phyloP scores from a whole-genome alignment of 2,329 filamentous ascomycete genomes.

The Cercospora janseana region DNA sequence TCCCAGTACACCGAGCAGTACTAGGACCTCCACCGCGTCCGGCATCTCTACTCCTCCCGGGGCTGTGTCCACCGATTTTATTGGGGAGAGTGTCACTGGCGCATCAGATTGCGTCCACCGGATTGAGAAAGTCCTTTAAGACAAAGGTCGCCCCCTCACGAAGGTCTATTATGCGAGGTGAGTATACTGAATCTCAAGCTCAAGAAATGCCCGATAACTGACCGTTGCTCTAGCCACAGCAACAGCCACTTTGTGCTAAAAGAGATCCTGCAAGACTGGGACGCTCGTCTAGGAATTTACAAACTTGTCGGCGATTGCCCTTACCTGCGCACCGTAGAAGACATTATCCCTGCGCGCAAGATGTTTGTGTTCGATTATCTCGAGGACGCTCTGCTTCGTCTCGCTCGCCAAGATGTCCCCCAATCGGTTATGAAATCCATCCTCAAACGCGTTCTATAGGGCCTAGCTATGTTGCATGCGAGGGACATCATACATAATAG shows the following conservation, averaged over 20 bases:
- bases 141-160: slow-evolving; percentile 3
- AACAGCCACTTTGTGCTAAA: slow-evolving; percentile 33
- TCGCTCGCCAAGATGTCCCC: slow-evolving; percentile 44
- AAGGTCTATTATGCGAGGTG: slow-evolving; percentile 13
- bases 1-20: too few relatives aligned
- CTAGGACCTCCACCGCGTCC: too few relatives aligned
- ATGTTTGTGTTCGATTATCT: slow-evolving; percentile 51
- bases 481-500: slow-evolving; percentile 38
- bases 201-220: neutral
- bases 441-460: slow-evolving; percentile 45
- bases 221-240: slow-evolving; percentile 28
- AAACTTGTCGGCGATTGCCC: slow-evolving; percentile 29
- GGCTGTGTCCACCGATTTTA: too few relatives aligned
- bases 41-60: too few relatives aligned
- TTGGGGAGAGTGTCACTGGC: neutral
- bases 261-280: slow-evolving; percentile 31
- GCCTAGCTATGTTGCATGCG: slow-evolving; percentile 41
- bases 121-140: neutral
- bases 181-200: neutral
- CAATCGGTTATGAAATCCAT: slow-evolving; percentile 43
- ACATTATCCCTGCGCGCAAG: slow-evolving; percentile 46
- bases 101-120: neutral
- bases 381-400: slow-evolving; percentile 44
- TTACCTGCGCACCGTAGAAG: slow-evolving; percentile 42
- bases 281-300: slow-evolving; percentile 26